These are phyloP conservation scores for Lepidium aucheri DNA, from an alignment of 345 rosid species.

Conservation along the genomic window DNA sequence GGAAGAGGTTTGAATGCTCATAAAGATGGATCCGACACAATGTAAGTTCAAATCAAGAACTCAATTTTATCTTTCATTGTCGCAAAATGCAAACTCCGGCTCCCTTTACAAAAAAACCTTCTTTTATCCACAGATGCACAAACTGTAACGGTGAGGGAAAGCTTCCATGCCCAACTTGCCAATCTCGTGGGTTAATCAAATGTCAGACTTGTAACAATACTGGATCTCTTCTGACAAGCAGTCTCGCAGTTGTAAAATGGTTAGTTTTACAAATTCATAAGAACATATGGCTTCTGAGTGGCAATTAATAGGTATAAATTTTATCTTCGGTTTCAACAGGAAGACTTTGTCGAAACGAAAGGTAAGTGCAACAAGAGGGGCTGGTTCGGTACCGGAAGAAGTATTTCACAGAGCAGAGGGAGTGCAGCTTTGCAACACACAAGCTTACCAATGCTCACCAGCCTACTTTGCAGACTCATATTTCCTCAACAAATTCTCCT, in stretches of 20 bases:
- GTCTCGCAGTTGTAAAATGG: constrained; percentile 66
- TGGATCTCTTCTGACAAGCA: constrained; percentile 64
- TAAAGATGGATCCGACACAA: constrained; percentile 88
- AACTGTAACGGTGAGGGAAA: constrained; percentile 76
- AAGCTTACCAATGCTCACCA: constrained; percentile 83
- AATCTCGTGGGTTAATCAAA: constrained; percentile 75
- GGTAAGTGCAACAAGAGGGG: constrained; percentile 82
- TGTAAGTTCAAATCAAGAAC: constrained; percentile 36
- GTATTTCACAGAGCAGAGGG: constrained; percentile 90
- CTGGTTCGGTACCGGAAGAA: constrained; percentile 92
- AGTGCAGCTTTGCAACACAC: constrained; percentile 87
- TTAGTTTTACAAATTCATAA: constrained; percentile 15
- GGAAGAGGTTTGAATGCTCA: constrained; percentile 96
- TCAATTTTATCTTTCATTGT: not conserved
- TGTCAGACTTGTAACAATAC: constrained; percentile 55
- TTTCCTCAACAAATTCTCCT: constrained; percentile 86
- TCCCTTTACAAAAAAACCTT: not conserved
- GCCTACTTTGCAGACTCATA: constrained; percentile 89
- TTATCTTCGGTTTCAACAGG: constrained; percentile 35
- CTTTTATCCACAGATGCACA: constrained; percentile 42
- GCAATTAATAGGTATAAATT: not conserved
- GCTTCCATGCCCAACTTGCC: constrained; percentile 71
- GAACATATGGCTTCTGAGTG: not conserved
- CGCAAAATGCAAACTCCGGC: not conserved
- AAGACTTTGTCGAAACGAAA: constrained; percentile 70